These are phyloP conservation scores for Podospora conica DNA, from an alignment of 495 filamentous ascomycete genomes.

Conservation along the genomic window DNA sequence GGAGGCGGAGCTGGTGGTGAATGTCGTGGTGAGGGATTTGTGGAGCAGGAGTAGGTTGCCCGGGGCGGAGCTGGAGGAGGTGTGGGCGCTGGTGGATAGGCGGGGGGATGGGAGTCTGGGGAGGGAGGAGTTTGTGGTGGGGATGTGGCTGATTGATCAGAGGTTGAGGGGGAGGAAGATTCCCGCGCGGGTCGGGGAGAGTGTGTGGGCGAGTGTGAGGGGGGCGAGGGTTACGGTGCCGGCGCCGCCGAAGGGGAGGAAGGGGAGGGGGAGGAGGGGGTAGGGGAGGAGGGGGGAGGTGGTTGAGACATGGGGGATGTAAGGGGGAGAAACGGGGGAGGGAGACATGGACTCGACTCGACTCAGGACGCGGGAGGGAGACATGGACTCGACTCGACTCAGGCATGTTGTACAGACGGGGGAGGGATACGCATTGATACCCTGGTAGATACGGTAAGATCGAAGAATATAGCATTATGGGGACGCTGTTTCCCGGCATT, in stretches of 20 bases:
- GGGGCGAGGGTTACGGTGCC: constrained; percentile 36
- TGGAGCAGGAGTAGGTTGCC: constrained; percentile 75
- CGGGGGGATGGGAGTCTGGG: constrained; percentile 53
- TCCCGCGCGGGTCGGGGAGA: constrained; percentile 67
- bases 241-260: constrained; percentile 3
- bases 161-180: constrained; percentile 81
- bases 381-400: background rate
- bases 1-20: constrained; percentile 57
- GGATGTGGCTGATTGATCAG: constrained; percentile 94
- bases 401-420: background rate
- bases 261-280: background rate
- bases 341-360: background rate
- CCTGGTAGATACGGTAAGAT: background rate
- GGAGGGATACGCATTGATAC: background rate
- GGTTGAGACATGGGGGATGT: no score
- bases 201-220: constrained; percentile 81
- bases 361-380: background rate
- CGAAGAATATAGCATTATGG: background rate
- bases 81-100: constrained; percentile 81
- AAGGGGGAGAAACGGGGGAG: background rate
- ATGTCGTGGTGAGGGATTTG: constrained; percentile 76
- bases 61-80: constrained; percentile 60
- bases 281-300: background rate
- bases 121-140: constrained; percentile 86
- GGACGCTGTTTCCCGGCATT: background rate